Evolutionary conservation across 2,329 filamentous ascomycete genomes (phyloP).

Genomic region (Aureobasidium sp.): DNA sequence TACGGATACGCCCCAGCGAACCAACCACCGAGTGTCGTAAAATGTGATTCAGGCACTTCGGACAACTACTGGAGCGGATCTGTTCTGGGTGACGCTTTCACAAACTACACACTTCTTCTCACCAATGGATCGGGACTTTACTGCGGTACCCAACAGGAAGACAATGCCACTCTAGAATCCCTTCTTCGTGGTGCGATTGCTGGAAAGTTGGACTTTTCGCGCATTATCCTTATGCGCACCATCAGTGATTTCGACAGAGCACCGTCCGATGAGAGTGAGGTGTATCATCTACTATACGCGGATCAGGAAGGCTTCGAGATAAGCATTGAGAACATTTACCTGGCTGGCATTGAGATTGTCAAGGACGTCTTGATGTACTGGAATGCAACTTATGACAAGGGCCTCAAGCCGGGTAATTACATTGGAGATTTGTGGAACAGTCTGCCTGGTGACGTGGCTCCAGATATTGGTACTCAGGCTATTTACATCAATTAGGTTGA

Average conservation of each 20-base stretch:
- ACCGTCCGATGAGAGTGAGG: slow-evolving; percentile 48
- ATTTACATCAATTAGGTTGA: slow-evolving; percentile 7
- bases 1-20: slow-evolving; percentile 27
- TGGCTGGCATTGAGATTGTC: slow-evolving; percentile 58
- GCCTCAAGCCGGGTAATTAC: slow-evolving; percentile 56
- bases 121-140: slow-evolving; percentile 33
- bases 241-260: slow-evolving; percentile 66
- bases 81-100: slow-evolving; percentile 26
- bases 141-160: slow-evolving; percentile 32
- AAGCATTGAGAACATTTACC: slow-evolving; percentile 60
- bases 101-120: slow-evolving; percentile 26
- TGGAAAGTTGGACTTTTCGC: slow-evolving; percentile 28
- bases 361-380: slow-evolving; percentile 55
- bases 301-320: slow-evolving; percentile 58
- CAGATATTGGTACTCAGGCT: neutral
- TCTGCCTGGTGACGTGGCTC: slow-evolving; percentile 30
- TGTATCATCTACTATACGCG: slow-evolving; percentile 52
- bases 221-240: slow-evolving; percentile 32
- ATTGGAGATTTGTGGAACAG: slow-evolving; percentile 63
- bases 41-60: slow-evolving; percentile 29
- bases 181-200: slow-evolving; percentile 27
- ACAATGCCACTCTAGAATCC: slow-evolving; percentile 31
- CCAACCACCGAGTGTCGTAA: slow-evolving; percentile 25
- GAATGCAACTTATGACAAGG: slow-evolving; percentile 49
- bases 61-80: slow-evolving; percentile 29